Evolutionary conservation across 2,329 filamentous ascomycete genomes (phyloP), one percentile per base, ranked within the genome.

Genomic region (Raffaelea albimanens): DNA sequence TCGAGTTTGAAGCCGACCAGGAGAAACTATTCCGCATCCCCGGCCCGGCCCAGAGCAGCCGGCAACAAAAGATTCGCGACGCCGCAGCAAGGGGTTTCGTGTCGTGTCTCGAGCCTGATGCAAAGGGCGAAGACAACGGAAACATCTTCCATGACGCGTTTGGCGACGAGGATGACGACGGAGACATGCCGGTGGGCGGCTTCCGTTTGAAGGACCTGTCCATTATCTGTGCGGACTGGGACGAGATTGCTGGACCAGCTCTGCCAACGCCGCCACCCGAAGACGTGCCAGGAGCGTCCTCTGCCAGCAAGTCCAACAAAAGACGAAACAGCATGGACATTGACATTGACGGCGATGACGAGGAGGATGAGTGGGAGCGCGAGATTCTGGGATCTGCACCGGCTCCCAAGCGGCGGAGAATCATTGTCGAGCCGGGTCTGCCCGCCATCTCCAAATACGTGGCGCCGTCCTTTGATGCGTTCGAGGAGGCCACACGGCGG

Each of bases 181-280:
- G 79, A 43, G 65, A 77, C 14, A 84, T 91, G 56, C 76, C 74
- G 19, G 71, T 93, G 18, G 86, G 82, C 29, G 87, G 87, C 2
- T 79, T 87, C 52, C 85, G 78, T 0, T 76, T 91, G 63, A 78
- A 83, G 45, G 90, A 97, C 58, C 79, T 98, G 47, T 80, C 87
- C 49, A 78, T 94, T 42, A 79, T 93, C 5, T 96, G 90, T 58
- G 80, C 87, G 50, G 87, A 96, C 61, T 97, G 88, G 85, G 82
- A 86, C 47, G 66, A 80, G 18, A 73, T 80, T 41, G 80, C 82
- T 45, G 67, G 75, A 20, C 25, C n/a, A n/a, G 63, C 71, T 38
- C 34, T 19, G 22, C 72, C 21, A 61, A 73, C 52, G 16, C 51
- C 45, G 14, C 56, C 47, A 2, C 45, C 45, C 5, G 44, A 52